A percentile compares a stretch with the other conserved stretches of the same genome.
These are phyloP conservation scores for Eutypa lata DNA, from an alignment of 2,329 filamentous ascomycete genomes.

Conservation along the genomic window DNA sequence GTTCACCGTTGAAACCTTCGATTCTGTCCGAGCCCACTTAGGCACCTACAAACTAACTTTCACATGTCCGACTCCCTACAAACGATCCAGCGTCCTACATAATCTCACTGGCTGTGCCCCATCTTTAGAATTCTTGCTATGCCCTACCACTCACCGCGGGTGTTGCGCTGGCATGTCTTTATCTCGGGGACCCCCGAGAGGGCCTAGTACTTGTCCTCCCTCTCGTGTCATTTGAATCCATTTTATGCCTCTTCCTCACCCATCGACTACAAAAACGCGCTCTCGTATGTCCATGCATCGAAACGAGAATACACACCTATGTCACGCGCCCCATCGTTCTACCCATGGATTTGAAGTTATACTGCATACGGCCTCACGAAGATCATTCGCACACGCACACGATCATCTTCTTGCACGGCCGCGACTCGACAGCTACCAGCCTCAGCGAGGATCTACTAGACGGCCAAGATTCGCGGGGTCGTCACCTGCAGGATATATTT, in stretches of 20 bases:
- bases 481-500: slow-evolving; percentile 35
- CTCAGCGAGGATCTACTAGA: slow-evolving; percentile 29
- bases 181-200: not conserved
- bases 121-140: not conserved
- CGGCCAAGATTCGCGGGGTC: slow-evolving; percentile 27
- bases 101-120: not conserved
- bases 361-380: slow-evolving; percentile 19
- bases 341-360: not conserved
- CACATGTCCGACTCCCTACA: not conserved
- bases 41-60: not conserved
- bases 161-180: not conserved
- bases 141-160: not conserved
- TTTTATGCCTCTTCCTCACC: not conserved
- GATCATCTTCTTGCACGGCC: slow-evolving; percentile 43
- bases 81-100: not conserved
- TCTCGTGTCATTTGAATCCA: not conserved
- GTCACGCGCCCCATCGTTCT: not conserved
- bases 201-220: not conserved
- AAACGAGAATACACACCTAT: not conserved
- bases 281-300: not conserved
- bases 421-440: slow-evolving; percentile 33
- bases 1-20: not conserved
- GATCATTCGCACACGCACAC: slow-evolving; percentile 31
- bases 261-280: not conserved
- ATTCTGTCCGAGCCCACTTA: not conserved